Conservation (phyloP, 2,329 filamentous ascomycete genomes). For the Arthrobotrys musiformis region DNA sequence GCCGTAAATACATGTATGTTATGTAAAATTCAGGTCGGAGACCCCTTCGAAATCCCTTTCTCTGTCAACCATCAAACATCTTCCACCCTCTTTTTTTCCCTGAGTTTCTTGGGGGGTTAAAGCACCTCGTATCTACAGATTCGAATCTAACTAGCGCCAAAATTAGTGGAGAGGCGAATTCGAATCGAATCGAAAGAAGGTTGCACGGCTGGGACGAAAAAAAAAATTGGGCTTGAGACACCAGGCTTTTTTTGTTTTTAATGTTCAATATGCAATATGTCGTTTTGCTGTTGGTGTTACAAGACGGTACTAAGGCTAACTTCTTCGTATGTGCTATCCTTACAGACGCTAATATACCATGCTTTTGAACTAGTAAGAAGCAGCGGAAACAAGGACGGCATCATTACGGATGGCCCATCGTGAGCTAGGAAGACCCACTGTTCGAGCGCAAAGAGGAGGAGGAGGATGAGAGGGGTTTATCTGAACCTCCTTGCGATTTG, state of each 20-base stretch:
- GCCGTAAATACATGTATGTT: too few species aligned
- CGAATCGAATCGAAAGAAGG: background rate
- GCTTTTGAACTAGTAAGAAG: background rate
- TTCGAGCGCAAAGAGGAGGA: conserved; percentile 22
- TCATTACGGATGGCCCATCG: conserved; percentile 8
- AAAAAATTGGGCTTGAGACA: conserved; percentile 18
- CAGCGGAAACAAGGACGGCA: too few species aligned
- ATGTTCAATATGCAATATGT: too few species aligned
- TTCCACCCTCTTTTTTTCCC: background rate
- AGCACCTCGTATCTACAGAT: conserved; percentile 29
- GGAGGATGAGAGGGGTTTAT: conserved; percentile 24
- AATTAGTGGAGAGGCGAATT: conserved; percentile 3
- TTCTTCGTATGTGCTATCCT: background rate
- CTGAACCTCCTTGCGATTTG: conserved; percentile 21
- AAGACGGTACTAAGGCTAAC: background rate
- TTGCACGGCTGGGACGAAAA: conserved; percentile 28
- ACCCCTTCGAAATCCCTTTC: conserved; percentile 4
- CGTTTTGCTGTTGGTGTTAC: conserved; percentile 30
- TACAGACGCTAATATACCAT: conserved; percentile 5
- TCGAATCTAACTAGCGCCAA: conserved; percentile 17
- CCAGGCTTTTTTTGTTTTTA: conserved; percentile 18
- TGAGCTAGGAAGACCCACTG: conserved; percentile 2
- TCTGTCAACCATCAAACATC: background rate
- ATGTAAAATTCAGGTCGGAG: background rate
- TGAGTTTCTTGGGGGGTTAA: background rate